These are phyloP conservation scores for Apiotrichum montevideense DNA, from an alignment of 1,284 basidiomycete genomes.

Conservation along the genomic window DNA sequence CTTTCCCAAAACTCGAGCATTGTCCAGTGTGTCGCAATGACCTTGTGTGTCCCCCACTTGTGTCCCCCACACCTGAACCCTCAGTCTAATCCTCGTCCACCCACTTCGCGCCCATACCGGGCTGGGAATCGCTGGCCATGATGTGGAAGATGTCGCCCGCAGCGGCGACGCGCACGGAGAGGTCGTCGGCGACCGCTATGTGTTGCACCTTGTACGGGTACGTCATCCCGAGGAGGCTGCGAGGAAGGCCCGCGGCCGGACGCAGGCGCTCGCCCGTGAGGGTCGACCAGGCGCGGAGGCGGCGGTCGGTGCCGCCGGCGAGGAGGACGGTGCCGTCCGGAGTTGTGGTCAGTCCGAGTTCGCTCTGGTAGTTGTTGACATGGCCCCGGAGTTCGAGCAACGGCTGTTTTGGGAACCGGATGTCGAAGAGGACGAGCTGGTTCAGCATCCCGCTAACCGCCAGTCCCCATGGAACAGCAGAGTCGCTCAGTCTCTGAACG, in stretches of 20 bases:
- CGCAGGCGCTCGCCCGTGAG: conserved; percentile 21
- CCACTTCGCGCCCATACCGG: no score
- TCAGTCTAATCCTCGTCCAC: no score
- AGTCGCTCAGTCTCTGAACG: conserved; percentile 32
- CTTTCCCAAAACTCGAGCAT: no score
- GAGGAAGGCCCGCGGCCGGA: background rate
- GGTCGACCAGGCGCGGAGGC: conserved; percentile 32
- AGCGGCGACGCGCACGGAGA: conserved; percentile 8
- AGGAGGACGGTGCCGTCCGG: conserved; percentile 31
- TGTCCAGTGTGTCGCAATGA: no score
- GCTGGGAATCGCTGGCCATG: no score
- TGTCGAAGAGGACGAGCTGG: conserved; percentile 36
- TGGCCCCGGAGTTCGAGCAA: conserved; percentile 28
- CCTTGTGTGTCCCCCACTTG: no score
- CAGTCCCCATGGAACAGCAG: conserved; percentile 39
- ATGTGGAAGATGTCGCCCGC: conserved; percentile 8
- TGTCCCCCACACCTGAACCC: no score
- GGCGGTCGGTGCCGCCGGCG: conserved; percentile 30
- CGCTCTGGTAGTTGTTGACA: conserved; percentile 27
- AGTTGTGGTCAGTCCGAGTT: conserved; percentile 28
- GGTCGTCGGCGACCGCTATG: conserved; percentile 12
- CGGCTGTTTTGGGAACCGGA: conserved; percentile 26
- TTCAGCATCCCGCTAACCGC: conserved; percentile 30
- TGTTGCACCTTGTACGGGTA: conserved; percentile 9
- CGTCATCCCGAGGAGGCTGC: background rate